Percentiles rank a stretch among this genome's conserved stretches.
Conservation (phyloP, 257 asterid species). For the Scutellaria minor region DNA sequence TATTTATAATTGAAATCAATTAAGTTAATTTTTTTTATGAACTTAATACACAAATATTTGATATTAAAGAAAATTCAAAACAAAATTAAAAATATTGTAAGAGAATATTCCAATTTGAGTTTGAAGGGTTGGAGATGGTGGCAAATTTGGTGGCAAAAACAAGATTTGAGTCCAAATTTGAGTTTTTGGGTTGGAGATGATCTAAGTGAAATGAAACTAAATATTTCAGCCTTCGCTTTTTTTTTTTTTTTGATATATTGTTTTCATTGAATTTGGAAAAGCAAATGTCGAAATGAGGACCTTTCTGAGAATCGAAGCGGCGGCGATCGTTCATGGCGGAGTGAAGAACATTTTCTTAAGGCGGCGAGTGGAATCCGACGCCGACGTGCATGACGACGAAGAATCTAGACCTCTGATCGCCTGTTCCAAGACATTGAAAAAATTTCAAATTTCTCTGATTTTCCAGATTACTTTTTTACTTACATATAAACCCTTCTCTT, state of each 20-base stretch:
- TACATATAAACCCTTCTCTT: background rate
- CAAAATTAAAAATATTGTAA: too few relatives aligned
- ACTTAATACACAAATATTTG: too few relatives aligned
- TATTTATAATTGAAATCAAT: too few relatives aligned
- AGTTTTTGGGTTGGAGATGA: too few relatives aligned
- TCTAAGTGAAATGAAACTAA: too few relatives aligned
- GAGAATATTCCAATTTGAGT: too few relatives aligned
- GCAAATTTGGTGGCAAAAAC: too few relatives aligned
- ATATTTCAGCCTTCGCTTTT: background rate
- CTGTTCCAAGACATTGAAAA: conserved; percentile 54
- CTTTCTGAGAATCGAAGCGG: conserved; percentile 79
- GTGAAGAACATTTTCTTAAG: conserved; percentile 83
- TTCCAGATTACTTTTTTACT: too few relatives aligned
- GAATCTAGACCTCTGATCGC: conserved; percentile 46
- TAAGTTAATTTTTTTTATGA: too few relatives aligned
- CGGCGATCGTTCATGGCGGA: conserved; percentile 69
- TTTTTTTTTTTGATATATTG: background rate
- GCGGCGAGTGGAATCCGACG: conserved; percentile 87
- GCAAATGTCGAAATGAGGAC: conserved; percentile 36
- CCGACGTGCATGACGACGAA: conserved; percentile 96
- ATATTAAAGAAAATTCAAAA: too few relatives aligned
- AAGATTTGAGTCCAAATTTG: too few relatives aligned
- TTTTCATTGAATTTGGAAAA: conserved; percentile 22
- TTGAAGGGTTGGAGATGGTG: too few relatives aligned
- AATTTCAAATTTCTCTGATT: background rate